A percentile compares a stretch with the other conserved stretches of the same genome.
Conservation (phyloP, 2,329 filamentous ascomycete genomes). For the Sclerotinia nivalis region DNA sequence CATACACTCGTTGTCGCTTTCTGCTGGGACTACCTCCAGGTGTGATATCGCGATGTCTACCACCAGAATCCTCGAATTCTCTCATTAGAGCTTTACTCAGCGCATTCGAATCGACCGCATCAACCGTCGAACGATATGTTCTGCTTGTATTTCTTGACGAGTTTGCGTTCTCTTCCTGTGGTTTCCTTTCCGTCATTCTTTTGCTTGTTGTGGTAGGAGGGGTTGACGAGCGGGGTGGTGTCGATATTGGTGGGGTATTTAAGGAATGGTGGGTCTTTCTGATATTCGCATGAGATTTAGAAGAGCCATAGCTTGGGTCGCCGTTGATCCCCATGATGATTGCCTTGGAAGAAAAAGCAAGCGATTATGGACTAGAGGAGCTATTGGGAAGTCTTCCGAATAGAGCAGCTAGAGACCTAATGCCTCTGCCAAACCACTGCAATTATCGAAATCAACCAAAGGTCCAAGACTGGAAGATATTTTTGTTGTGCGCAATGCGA, state of each 20-base stretch:
- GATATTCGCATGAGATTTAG: conserved; percentile 33
- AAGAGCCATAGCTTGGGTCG: conserved; percentile 31
- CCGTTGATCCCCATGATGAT: conserved; percentile 37
- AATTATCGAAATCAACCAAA: not conserved
- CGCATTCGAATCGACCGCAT: conserved; percentile 52
- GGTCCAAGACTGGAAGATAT: not conserved
- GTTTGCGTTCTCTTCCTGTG: conserved; percentile 30
- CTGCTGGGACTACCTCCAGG: conserved; percentile 66
- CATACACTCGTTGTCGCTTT: conserved; percentile 68
- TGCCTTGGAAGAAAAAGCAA: conserved; percentile 9
- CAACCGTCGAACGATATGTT: conserved; percentile 27
- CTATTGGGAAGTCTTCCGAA: conserved; percentile 15
- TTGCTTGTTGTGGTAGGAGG: conserved; percentile 38
- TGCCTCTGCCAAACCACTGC: conserved; percentile 12
- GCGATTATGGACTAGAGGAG: conserved; percentile 1
- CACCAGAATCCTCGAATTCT: conserved; percentile 60
- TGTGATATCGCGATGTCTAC: conserved; percentile 56
- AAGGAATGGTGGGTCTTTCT: conserved; percentile 34
- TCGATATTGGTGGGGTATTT: conserved; percentile 37
- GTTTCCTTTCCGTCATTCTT: conserved; percentile 38
- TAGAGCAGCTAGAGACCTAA: not conserved
- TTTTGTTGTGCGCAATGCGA: conserved; percentile 20
- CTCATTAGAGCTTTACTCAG: conserved; percentile 59
- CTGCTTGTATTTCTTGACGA: conserved; percentile 30
- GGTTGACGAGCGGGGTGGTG: conserved; percentile 40